These are phyloP conservation scores for Penicillium salamii DNA, from an alignment of 495 filamentous ascomycete genomes.

Conservation along the genomic window DNA sequence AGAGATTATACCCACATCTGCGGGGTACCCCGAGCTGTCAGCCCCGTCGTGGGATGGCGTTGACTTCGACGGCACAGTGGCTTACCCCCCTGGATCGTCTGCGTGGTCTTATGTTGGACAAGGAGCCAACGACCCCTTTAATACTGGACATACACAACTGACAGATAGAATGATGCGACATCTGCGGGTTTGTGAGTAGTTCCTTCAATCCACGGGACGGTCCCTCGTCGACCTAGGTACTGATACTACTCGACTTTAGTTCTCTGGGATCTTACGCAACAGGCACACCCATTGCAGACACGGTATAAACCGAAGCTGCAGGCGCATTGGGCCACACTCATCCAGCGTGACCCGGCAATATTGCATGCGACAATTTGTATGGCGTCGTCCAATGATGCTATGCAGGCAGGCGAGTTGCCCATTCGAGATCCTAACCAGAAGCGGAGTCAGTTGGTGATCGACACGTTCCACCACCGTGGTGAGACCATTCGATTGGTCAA, in stretches of 20 bases:
- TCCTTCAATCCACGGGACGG: neutral
- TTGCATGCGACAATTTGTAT: conserved; percentile 45
- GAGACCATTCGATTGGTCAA: conserved; percentile 48
- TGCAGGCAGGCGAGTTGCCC: conserved; percentile 37
- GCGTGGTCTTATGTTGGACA: conserved; percentile 30
- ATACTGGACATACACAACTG: conserved; percentile 38
- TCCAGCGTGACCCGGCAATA: conserved; percentile 40
- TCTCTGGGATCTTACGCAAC: conserved; percentile 38
- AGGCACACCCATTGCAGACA: conserved; percentile 40
- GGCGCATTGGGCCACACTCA: conserved; percentile 40
- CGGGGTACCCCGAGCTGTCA: conserved; percentile 7
- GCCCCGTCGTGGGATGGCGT: conserved; percentile 10
- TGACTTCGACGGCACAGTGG: conserved; percentile 12
- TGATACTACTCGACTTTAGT: conserved; percentile 30
- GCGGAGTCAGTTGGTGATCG: conserved; percentile 37
- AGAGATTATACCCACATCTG: conserved; percentile 10
- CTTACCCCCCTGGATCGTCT: conserved; percentile 8
- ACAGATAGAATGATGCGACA: conserved; percentile 44
- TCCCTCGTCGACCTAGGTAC: conserved; percentile 3
- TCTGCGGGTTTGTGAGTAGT: conserved; percentile 39
- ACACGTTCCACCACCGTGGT: conserved; percentile 45
- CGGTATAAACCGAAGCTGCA: conserved; percentile 38
- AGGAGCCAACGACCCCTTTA: conserved; percentile 42
- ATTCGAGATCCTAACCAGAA: conserved; percentile 35
- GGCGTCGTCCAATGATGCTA: conserved; percentile 40